Evolutionary conservation across 2,329 filamentous ascomycete genomes (phyloP).

Genomic region (Phialocephala sp.): DNA sequence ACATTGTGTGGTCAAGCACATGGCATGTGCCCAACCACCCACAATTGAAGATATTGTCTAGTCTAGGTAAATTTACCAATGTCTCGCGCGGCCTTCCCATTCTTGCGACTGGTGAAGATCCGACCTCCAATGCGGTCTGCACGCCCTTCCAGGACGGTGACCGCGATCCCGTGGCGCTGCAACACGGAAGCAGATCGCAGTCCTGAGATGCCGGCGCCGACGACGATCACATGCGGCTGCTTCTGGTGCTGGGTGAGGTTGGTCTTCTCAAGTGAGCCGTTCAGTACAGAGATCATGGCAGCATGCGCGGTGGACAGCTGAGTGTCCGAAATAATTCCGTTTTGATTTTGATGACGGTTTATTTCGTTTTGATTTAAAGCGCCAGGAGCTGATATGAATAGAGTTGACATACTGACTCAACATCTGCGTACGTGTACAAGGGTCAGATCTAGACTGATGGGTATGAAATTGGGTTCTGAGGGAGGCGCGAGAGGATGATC

Average conservation of each 20-base stretch:
- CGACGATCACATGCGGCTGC: conserved; percentile 53
- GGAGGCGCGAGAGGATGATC: conserved; percentile 16
- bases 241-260: conserved; percentile 29
- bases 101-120: conserved; percentile 47
- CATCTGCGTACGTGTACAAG: conserved; percentile 38
- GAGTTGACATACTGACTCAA: conserved; percentile 42
- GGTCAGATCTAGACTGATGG: conserved; percentile 18
- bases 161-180: conserved; percentile 56
- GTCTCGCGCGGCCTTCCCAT: conserved; percentile 45
- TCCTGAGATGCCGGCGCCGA: conserved; percentile 63
- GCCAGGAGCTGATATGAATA: conserved; percentile 41
- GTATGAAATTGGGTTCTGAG: conserved; percentile 17
- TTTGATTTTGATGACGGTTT: conserved; percentile 35
- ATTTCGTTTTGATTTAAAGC: conserved; percentile 41
- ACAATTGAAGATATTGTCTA: conserved; percentile 43
- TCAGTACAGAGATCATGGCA: conserved; percentile 19
- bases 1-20: conserved; percentile 40
- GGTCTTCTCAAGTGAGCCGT: conserved; percentile 28
- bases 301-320: conserved; percentile 24
- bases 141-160: conserved; percentile 61
- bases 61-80: conserved; percentile 47
- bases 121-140: conserved; percentile 58
- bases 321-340: conserved; percentile 29
- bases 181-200: conserved; percentile 60
- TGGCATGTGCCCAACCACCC: conserved; percentile 35